These are phyloP conservation scores for Monosporascus cannonballus DNA, from an alignment of 2,329 filamentous ascomycete genomes.

Conservation along the genomic window DNA sequence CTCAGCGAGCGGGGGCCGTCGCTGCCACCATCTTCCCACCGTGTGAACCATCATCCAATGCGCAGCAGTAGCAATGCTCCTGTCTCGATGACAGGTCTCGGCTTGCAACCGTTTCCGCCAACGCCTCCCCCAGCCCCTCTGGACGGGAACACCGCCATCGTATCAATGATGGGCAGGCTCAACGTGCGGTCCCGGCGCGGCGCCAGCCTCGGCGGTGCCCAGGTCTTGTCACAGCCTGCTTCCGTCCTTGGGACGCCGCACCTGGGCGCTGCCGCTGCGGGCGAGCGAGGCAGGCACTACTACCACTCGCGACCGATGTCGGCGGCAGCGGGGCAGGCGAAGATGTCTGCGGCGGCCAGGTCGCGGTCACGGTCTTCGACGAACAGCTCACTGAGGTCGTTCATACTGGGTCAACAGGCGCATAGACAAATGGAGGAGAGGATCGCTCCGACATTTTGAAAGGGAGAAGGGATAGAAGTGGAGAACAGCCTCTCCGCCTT, in stretches of 20 bases:
- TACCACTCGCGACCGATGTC: no score
- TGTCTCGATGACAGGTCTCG: no score
- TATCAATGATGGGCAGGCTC: constrained; percentile 27
- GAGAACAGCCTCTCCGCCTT: no score
- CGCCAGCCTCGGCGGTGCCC: constrained; percentile 12
- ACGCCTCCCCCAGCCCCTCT: constrained; percentile 19
- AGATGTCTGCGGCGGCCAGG: background rate
- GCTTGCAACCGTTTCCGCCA: constrained; percentile 8
- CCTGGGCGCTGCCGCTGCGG: background rate
- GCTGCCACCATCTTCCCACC: background rate
- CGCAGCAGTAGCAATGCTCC: no score
- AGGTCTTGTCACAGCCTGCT: background rate
- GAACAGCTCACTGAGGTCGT: constrained; percentile 18
- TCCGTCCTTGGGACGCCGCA: background rate
- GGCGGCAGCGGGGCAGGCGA: no score
- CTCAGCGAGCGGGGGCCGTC: constrained; percentile 10
- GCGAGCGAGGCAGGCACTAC: no score
- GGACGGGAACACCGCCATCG: constrained; percentile 12
- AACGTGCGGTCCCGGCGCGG: constrained; percentile 22
- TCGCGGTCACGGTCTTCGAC: constrained; percentile 7
- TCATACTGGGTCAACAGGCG: constrained; percentile 14
- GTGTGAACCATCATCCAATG: no score
- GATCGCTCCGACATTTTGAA: constrained; percentile 20
- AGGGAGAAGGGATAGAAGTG: background rate
- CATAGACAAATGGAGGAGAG: constrained; percentile 10